Percentiles rank a stretch among this genome's conserved stretches.
phyloP scores from a whole-genome alignment of 2,329 filamentous ascomycete species.

The Arthrobotrys megalospora region DNA sequence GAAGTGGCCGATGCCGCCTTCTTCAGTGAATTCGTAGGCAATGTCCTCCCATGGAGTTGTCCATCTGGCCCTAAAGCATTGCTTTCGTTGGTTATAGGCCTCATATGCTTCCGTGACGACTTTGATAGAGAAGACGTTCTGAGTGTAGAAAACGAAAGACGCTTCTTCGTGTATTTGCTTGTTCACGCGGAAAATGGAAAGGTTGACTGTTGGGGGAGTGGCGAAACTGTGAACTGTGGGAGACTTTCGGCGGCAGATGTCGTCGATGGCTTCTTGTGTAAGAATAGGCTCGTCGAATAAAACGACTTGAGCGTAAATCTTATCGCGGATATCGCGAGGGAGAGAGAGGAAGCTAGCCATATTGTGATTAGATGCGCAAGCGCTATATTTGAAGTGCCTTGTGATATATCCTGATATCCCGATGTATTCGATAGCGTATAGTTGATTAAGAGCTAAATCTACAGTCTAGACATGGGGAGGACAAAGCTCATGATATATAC shows the following conservation, averaged over 20 bases:
- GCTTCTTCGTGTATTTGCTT: conserved; percentile 51
- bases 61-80: conserved; percentile 45
- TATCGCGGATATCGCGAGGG: conserved; percentile 42
- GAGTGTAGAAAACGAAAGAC: conserved; percentile 31
- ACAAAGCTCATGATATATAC: conserved; percentile 5
- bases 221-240: conserved; percentile 35
- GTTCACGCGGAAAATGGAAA: conserved; percentile 40
- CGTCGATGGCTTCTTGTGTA: conserved; percentile 50
- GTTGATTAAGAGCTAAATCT: conserved; percentile 15
- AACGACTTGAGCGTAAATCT: conserved; percentile 43
- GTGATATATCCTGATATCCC: conserved; percentile 39
- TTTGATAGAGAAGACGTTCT: conserved; percentile 43
- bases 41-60: conserved; percentile 53
- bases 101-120: conserved; percentile 41
- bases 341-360: conserved; percentile 40
- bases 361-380: conserved; percentile 9
- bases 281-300: conserved; percentile 44
- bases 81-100: conserved; percentile 26
- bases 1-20: conserved; percentile 44
- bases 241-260: conserved; percentile 37
- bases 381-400: conserved; percentile 6
- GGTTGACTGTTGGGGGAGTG: conserved; percentile 20
- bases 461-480: conserved; percentile 14
- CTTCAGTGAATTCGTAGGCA: conserved; percentile 44
- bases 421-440: conserved; percentile 9